Conservation (phyloP, 441 rosid species). For the Sinapis alba region DNA sequence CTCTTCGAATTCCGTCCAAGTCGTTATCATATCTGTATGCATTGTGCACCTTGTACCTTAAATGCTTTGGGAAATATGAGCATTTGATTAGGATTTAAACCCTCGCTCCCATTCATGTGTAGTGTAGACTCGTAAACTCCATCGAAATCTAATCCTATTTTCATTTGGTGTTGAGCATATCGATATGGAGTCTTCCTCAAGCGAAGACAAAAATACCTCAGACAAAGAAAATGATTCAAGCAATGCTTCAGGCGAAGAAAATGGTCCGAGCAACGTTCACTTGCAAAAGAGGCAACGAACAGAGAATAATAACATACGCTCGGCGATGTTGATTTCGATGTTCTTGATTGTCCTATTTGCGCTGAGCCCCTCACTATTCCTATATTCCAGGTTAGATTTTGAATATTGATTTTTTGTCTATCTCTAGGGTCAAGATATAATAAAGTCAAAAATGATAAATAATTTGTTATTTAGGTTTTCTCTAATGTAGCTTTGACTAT, state of each 20-base stretch:
- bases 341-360: slow-evolving; percentile 6
- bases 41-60: no score
- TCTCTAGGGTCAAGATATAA: no score
- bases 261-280: neutral
- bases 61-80: no score
- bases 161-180: no score
- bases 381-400: slow-evolving; percentile 4
- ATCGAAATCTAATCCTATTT: no score
- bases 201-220: no score
- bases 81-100: no score
- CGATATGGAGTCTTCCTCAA: no score
- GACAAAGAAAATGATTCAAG: neutral
- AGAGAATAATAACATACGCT: neutral
- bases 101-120: no score
- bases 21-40: no score
- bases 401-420: neutral
- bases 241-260: neutral
- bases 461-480: neutral
- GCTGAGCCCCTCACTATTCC: neutral
- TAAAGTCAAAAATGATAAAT: neutral
- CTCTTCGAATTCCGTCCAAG: no score
- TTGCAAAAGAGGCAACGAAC: neutral
- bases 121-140: no score
- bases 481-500: neutral
- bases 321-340: neutral